Conservation (phyloP, 805 yeast species). For the Metahyphopichia silvanorum region DNA sequence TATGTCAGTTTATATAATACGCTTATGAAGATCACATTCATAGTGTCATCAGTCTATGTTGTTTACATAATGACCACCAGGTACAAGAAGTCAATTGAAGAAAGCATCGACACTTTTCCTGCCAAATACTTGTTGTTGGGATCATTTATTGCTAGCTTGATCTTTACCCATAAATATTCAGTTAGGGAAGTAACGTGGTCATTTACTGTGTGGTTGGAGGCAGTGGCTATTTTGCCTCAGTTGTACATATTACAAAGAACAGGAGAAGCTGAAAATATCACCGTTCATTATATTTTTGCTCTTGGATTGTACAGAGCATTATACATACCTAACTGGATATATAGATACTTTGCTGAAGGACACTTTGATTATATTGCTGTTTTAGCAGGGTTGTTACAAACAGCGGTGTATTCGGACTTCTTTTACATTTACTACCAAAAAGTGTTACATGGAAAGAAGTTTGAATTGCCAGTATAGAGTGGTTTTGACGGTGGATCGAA, state of each 20-base stretch:
- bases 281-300: conserved; percentile 91
- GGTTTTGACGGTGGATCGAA: background rate
- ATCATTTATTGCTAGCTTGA: conserved; percentile 48
- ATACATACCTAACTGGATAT: conserved; percentile 93
- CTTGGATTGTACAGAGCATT: conserved; percentile 86
- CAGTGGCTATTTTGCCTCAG: conserved; percentile 91
- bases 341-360: conserved; percentile 68
- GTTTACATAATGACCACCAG: conserved; percentile 65
- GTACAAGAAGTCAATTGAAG: conserved; percentile 57
- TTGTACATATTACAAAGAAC: conserved; percentile 84
- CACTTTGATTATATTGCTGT: conserved; percentile 69
- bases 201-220: conserved; percentile 88
- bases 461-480: conserved; percentile 68
- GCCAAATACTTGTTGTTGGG: conserved; percentile 67
- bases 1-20: conserved; percentile 72
- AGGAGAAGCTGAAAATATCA: conserved; percentile 83
- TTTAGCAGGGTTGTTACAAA: conserved; percentile 80
- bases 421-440: conserved; percentile 81
- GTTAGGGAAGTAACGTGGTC: conserved; percentile 74
- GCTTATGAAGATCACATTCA: conserved; percentile 77
- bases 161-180: conserved; percentile 66
- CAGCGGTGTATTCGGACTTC: conserved; percentile 88
- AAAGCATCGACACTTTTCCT: conserved; percentile 68
- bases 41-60: conserved; percentile 71
- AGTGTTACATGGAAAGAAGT: conserved; percentile 76